Conservation (phyloP, 768 basidiomycete genomes). For the Naematelia encephala region DNA sequence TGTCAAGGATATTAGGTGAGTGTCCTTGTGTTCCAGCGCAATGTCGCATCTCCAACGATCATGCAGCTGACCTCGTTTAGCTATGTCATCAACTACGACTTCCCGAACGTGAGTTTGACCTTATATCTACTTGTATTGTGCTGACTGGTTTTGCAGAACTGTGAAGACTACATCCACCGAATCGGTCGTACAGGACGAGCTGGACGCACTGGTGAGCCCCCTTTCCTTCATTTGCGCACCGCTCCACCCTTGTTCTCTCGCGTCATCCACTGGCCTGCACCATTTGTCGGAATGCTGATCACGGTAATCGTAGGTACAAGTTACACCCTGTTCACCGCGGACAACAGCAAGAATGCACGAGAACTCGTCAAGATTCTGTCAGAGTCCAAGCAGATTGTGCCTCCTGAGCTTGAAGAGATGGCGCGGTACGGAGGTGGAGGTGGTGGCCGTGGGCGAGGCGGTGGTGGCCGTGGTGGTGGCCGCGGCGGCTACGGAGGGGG, state of each 20-base stretch:
- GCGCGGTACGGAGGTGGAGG: conserved; percentile 78
- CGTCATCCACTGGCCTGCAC: not conserved
- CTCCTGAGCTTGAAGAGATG: conserved; percentile 92
- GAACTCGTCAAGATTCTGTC: conserved; percentile 78
- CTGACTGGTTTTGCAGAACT: conserved; percentile 55
- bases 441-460: conserved; percentile 50
- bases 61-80: not conserved
- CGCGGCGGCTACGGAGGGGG: conserved; percentile 32
- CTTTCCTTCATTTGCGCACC: conserved; percentile 28
- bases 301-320: conserved; percentile 60
- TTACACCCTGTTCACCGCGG: conserved; percentile 95
- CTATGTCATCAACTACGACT: conserved; percentile 62
- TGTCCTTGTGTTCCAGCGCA: no score
- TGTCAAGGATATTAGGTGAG: conserved; percentile 92
- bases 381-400: conserved; percentile 72
- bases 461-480: conserved; percentile 44
- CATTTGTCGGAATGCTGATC: not conserved
- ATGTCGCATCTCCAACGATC: not conserved
- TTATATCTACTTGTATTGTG: not conserved
- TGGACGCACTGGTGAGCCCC: conserved; percentile 54
- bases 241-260: conserved; percentile 51
- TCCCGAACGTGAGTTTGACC: conserved; percentile 64
- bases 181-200: conserved; percentile 81
- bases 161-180: conserved; percentile 97
- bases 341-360: conserved; percentile 89